phyloP scores from a whole-genome alignment of 2,329 filamentous ascomycete species.

The Coniosporium uncinatum region DNA sequence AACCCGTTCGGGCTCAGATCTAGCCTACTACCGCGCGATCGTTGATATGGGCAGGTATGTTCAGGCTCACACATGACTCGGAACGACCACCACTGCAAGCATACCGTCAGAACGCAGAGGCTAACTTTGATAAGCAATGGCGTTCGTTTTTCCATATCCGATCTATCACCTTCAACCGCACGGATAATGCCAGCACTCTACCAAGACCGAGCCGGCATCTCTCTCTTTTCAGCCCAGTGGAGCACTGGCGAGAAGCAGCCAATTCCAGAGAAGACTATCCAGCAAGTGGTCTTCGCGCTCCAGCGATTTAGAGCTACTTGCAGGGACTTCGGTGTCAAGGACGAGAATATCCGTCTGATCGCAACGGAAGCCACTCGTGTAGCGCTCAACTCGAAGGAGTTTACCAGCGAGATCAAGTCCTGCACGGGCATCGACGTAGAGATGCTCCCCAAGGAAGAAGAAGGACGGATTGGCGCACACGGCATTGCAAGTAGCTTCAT shows the following conservation, averaged over 20 bases:
- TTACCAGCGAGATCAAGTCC: constrained; percentile 58
- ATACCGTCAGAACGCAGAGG: no score
- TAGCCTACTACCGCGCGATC: constrained; percentile 9
- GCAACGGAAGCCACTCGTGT: constrained; percentile 88
- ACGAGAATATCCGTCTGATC: constrained; percentile 63
- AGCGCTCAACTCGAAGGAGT: constrained; percentile 66
- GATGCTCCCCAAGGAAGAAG: constrained; percentile 72
- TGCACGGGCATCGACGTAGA: constrained; percentile 64
- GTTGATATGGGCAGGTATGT: constrained; percentile 14
- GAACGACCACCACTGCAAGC: no score
- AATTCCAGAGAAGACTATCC: constrained; percentile 54
- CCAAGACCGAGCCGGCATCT: constrained; percentile 73
- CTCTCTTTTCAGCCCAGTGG: constrained; percentile 77
- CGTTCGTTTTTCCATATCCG: constrained; percentile 87
- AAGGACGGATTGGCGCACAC: constrained; percentile 78
- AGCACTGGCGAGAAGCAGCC: constrained; percentile 35
- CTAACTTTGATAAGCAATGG: no score
- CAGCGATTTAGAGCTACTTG: constrained; percentile 69
- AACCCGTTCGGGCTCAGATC: no score
- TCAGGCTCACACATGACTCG: no score
- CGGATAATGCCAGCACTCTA: constrained; percentile 75
- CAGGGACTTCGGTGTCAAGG: constrained; percentile 59
- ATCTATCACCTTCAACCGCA: constrained; percentile 64
- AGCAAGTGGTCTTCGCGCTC: constrained; percentile 59
- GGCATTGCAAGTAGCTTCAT: constrained; percentile 74